Conservation (phyloP, 2,329 filamentous ascomycete species). For the Scolecobasidium constrictum region DNA sequence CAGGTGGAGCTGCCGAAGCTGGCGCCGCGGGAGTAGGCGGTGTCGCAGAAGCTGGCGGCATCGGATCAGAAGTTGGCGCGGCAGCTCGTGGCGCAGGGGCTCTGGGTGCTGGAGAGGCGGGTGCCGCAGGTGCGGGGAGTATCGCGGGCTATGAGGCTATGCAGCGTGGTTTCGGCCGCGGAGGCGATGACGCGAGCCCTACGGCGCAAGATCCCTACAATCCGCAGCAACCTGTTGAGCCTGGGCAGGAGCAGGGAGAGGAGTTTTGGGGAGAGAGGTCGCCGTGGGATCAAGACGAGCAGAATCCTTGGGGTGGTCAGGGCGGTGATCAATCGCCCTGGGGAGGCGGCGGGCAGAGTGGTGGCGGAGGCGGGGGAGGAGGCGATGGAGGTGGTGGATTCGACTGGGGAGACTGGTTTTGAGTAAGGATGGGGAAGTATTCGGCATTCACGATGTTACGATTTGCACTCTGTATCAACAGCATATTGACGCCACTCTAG, state of each 20-base stretch:
- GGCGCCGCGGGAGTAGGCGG: slow-evolving; percentile 18
- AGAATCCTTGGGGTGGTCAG: slow-evolving; percentile 7
- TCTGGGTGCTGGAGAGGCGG: slow-evolving; percentile 24
- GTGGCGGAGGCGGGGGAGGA: slow-evolving; percentile 17
- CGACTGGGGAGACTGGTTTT: slow-evolving; percentile 14
- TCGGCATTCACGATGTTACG: no score
- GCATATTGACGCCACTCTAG: no score
- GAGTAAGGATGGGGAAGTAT: no score
- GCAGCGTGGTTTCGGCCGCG: slow-evolving; percentile 37
- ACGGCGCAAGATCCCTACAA: slow-evolving; percentile 19
- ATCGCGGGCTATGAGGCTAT: slow-evolving; percentile 55
- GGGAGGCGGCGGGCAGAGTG: slow-evolving; percentile 21
- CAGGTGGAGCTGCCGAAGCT: slow-evolving; percentile 21
- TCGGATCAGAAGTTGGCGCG: slow-evolving; percentile 26
- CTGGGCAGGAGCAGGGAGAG: slow-evolving; percentile 11
- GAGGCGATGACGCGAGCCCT: slow-evolving; percentile 19
- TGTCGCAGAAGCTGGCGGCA: slow-evolving; percentile 28
- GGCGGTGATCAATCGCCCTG: slow-evolving; percentile 21
- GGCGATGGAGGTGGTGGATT: slow-evolving; percentile 18
- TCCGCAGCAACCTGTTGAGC: slow-evolving; percentile 11
- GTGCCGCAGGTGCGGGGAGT: slow-evolving; percentile 31
- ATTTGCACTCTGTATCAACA: no score
- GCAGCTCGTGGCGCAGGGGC: slow-evolving; percentile 21
- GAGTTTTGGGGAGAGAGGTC: slow-evolving; percentile 19
- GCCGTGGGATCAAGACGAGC: slow-evolving; percentile 14